Conservation (phyloP, 2,329 filamentous ascomycete genomes). For the Arthrobotrys pseudoclavata region DNA sequence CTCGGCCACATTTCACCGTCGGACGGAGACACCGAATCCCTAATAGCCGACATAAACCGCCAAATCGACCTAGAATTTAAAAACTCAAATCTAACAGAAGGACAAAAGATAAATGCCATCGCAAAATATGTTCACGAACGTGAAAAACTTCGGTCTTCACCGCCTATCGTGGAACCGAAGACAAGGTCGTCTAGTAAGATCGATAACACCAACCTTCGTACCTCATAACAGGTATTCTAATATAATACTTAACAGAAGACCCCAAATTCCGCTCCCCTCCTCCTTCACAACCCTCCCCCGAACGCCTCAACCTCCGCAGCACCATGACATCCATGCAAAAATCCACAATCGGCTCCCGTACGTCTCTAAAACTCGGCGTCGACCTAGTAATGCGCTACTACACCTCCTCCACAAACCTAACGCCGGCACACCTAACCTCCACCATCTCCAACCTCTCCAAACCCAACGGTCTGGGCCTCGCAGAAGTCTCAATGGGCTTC, state of each 20-base stretch:
- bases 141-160: constrained; percentile 6
- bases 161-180: not conserved
- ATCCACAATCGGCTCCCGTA: constrained; percentile 10
- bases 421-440: constrained; percentile 13
- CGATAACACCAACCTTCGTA: not conserved
- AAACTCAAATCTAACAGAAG: constrained; percentile 13
- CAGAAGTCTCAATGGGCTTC: constrained; percentile 31
- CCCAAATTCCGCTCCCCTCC: not conserved
- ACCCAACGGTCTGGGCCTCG: constrained; percentile 18
- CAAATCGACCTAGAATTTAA: constrained; percentile 18
- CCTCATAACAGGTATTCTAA: not conserved
- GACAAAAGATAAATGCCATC: constrained; percentile 18
- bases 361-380: constrained; percentile 20
- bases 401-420: constrained; percentile 11
- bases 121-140: constrained; percentile 20
- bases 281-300: not conserved
- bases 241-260: not conserved
- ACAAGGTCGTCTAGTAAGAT: constrained; percentile 8
- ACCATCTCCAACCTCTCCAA: constrained; percentile 31
- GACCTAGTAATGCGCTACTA: constrained; percentile 38
- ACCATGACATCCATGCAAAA: constrained; percentile 32
- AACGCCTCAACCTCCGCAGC: constrained; percentile 26
- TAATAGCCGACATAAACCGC: constrained; percentile 15
- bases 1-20: constrained; percentile 9
- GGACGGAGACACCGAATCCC: not conserved